phyloP scores from a whole-genome alignment of 768 basidiomycete species.

The Coprinopsis cinerea region DNA sequence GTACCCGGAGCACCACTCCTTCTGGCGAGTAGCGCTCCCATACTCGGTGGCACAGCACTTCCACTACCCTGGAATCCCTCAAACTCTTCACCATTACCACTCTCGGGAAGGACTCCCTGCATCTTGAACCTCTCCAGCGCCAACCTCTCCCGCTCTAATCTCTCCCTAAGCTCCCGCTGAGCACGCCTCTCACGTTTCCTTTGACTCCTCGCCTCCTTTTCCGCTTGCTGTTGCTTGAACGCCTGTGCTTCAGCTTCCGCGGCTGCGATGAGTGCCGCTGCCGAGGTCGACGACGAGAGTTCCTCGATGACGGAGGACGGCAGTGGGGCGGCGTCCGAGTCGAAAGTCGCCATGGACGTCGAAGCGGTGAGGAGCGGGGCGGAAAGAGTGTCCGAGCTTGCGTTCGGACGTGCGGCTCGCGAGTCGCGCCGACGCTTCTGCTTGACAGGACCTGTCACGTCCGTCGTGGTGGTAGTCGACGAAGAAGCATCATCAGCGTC shows the following conservation, averaged over 20 bases:
- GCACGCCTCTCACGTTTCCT: conserved; percentile 37
- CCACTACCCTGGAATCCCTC: conserved; percentile 5
- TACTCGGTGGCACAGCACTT: not conserved
- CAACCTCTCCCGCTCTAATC: conserved; percentile 22
- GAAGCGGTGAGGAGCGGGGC: not conserved
- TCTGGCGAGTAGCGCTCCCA: not conserved
- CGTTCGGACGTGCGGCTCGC: no score
- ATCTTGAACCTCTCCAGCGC: conserved; percentile 10
- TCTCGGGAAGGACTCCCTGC: conserved; percentile 18
- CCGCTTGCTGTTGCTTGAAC: conserved; percentile 25
- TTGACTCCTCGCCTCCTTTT: conserved; percentile 45
- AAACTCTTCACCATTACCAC: conserved; percentile 3
- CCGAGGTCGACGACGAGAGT: conserved; percentile 35
- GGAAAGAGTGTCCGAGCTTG: no score
- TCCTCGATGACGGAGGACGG: conserved; percentile 51
- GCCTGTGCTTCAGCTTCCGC: conserved; percentile 34
- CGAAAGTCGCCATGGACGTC: conserved; percentile 39
- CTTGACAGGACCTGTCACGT: not conserved
- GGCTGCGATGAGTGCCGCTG: conserved; percentile 19
- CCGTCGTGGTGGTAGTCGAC: not conserved
- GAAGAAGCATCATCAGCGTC: not conserved
- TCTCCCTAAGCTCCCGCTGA: conserved; percentile 31
- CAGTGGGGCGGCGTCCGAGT: conserved; percentile 66
- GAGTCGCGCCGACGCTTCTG: no score
- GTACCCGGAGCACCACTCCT: not conserved